A percentile compares a stretch with the other conserved stretches of the same genome.
Conservation (phyloP, 345 rosid genomes). For the Kandelia obovata region DNA sequence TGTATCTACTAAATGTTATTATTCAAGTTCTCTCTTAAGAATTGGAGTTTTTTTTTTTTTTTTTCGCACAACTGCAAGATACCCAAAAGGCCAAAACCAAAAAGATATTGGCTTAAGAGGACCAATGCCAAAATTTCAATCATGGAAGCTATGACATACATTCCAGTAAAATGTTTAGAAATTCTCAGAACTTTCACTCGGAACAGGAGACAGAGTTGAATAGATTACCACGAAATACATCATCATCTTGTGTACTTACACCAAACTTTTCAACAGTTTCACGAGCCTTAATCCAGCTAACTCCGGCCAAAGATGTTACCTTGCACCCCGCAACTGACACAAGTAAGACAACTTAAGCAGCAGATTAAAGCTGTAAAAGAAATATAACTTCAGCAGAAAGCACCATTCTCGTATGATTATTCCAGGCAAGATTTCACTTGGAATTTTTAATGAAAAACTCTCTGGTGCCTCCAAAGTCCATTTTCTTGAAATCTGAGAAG, state of each 20-base stretch:
- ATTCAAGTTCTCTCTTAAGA: no score
- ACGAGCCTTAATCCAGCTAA: constrained; percentile 70
- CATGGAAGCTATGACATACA: background rate
- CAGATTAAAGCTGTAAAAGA: background rate
- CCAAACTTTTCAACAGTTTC: constrained; percentile 91
- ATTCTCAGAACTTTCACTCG: no score
- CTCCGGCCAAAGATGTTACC: constrained; percentile 54
- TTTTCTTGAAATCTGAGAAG: no score
- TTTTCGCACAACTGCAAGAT: constrained; percentile 52
- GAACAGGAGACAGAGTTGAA: background rate
- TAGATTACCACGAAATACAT: constrained; percentile 53
- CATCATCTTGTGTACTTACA: constrained; percentile 56
- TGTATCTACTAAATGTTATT: no score
- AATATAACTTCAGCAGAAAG: background rate
- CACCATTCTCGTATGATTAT: no score
- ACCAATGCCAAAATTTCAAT: background rate
- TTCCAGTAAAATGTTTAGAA: background rate
- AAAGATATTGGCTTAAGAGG: no score
- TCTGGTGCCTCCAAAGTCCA: no score
- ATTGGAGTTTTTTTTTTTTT: no score
- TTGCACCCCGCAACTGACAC: constrained; percentile 71
- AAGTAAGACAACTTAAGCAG: background rate
- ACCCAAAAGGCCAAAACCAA: background rate
- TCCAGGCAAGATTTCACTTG: background rate
- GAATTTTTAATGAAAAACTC: background rate